These are phyloP conservation scores for Raddia guianensis DNA, from an alignment of 176 grass and related monocot genomes.

Conservation along the genomic window DNA sequence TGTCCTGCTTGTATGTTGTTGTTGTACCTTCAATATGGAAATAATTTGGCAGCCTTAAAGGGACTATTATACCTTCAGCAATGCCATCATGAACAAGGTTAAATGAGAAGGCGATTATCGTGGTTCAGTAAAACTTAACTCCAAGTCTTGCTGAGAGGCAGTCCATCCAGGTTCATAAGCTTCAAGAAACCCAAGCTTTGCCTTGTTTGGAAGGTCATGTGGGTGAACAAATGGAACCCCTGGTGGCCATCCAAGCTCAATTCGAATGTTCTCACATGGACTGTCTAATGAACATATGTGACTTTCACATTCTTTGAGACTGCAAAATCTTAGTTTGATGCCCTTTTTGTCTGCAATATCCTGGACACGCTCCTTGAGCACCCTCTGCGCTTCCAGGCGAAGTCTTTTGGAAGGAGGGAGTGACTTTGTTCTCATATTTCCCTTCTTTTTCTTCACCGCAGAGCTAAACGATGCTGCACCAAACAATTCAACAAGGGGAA, in stretches of 20 bases:
- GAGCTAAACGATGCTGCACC: slow-evolving; percentile 58
- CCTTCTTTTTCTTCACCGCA: slow-evolving; percentile 61
- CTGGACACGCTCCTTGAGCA: slow-evolving; percentile 89
- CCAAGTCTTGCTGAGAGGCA: slow-evolving; percentile 76
- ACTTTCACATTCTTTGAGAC: slow-evolving; percentile 72
- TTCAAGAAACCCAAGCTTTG: slow-evolving; percentile 88
- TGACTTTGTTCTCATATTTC: slow-evolving; percentile 56
- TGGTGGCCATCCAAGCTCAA: slow-evolving; percentile 82
- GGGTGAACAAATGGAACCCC: slow-evolving; percentile 97
- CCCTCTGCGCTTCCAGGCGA: slow-evolving; percentile 85
- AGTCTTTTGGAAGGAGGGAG: slow-evolving; percentile 91
- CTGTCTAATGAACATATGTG: slow-evolving; percentile 59
- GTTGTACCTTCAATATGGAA: not conserved
- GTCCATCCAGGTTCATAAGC: slow-evolving; percentile 93
- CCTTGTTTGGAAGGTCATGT: slow-evolving; percentile 95
- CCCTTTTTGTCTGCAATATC: slow-evolving; percentile 89
- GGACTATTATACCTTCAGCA: not conserved
- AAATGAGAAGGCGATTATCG: slow-evolving; percentile 17
- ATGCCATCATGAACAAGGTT: not conserved
- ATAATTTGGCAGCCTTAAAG: slow-evolving; percentile 8
- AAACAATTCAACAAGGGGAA: slow-evolving; percentile 36
- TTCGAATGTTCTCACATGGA: slow-evolving; percentile 57
- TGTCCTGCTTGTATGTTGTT: slow-evolving; percentile 27
- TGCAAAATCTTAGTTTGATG: slow-evolving; percentile 89
- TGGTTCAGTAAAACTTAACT: slow-evolving; percentile 68